phyloP scores from a whole-genome alignment of 495 filamentous ascomycete genomes.

The Symbiotaphrina buchneri region DNA sequence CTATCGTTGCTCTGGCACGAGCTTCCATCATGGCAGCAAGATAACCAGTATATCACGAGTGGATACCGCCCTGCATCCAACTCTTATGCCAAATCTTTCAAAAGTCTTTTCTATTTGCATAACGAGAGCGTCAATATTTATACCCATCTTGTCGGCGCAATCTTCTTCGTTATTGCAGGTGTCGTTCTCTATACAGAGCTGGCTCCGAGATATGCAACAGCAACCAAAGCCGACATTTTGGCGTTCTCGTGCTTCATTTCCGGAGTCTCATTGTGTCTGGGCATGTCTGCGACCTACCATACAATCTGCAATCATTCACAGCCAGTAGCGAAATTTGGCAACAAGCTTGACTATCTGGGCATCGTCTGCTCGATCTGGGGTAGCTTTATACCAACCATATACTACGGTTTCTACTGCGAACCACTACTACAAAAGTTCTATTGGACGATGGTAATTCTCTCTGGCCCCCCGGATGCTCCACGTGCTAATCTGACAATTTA shows the following conservation, averaged over 20 bases:
- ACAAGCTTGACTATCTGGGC: constrained; percentile 72
- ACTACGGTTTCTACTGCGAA: constrained; percentile 64
- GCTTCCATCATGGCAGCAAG: constrained; percentile 2
- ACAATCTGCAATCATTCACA: constrained; percentile 24
- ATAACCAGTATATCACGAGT: constrained; percentile 5
- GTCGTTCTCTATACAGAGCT: constrained; percentile 14
- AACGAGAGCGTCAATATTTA: constrained; percentile 30
- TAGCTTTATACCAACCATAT: constrained; percentile 66
- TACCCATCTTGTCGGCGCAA: constrained; percentile 22
- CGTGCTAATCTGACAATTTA: constrained; percentile 9
- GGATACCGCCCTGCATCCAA: constrained; percentile 5
- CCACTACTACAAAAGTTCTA: constrained; percentile 39
- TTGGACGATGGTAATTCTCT: constrained; percentile 37
- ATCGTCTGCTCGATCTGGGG: constrained; percentile 80
- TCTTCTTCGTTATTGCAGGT: constrained; percentile 19
- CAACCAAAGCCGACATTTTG: constrained; percentile 16
- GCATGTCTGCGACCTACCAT: constrained; percentile 24
- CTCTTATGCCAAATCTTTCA: constrained; percentile 13
- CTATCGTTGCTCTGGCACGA: constrained; percentile 3
- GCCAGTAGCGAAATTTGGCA: constrained; percentile 26
- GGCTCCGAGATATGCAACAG: constrained; percentile 11
- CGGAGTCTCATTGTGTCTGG: constrained; percentile 27
- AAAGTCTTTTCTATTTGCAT: constrained; percentile 19
- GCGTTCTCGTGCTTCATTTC: constrained; percentile 23
- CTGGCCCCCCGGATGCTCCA: neutral